Conservation (phyloP, 805 yeast genomes). For the Ogataea methanolica region DNA sequence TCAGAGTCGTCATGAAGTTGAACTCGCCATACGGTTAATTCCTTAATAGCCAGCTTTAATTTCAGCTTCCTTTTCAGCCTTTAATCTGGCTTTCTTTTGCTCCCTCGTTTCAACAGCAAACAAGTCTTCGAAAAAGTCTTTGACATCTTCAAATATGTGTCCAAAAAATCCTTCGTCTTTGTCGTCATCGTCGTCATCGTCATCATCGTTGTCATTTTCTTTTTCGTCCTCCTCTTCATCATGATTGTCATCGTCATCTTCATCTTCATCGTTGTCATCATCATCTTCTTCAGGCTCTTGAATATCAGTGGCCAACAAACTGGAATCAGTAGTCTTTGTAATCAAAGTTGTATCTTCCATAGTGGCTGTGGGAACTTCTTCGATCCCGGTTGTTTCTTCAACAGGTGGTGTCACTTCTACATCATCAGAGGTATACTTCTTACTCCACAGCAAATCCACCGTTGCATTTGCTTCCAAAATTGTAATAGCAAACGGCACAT, state of each 20-base stretch:
- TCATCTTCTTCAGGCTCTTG: constrained; percentile 1
- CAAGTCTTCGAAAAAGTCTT: constrained; percentile 23
- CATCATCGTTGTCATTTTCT: constrained; percentile 17
- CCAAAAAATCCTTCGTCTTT: constrained; percentile 13
- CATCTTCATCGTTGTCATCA: constrained; percentile 1
- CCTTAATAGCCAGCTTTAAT: too few relatives aligned
- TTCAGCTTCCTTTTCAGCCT: neutral
- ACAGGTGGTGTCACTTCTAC: constrained; percentile 4
- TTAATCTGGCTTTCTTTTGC: neutral
- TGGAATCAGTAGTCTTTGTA: neutral
- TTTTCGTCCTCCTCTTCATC: constrained; percentile 12
- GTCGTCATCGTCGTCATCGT: constrained; percentile 14
- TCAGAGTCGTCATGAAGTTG: too few relatives aligned
- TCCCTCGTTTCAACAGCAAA: constrained; percentile 5
- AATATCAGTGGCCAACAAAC: neutral
- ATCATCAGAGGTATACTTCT: neutral
- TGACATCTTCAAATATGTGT: constrained; percentile 19
- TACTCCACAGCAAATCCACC: constrained; percentile 40
- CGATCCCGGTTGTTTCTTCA: constrained; percentile 3
- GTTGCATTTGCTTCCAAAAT: constrained; percentile 43
- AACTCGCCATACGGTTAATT: too few relatives aligned
- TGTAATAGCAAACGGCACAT: constrained; percentile 40
- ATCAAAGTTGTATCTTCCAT: constrained; percentile 1
- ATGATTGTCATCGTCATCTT: constrained; percentile 16
- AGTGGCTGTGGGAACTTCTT: constrained; percentile 5